A percentile compares a stretch with the other conserved stretches of the same genome.
These are phyloP conservation scores for Triangularia verruculosa DNA, from an alignment of 2,329 filamentous ascomycete species.

Conservation along the genomic window DNA sequence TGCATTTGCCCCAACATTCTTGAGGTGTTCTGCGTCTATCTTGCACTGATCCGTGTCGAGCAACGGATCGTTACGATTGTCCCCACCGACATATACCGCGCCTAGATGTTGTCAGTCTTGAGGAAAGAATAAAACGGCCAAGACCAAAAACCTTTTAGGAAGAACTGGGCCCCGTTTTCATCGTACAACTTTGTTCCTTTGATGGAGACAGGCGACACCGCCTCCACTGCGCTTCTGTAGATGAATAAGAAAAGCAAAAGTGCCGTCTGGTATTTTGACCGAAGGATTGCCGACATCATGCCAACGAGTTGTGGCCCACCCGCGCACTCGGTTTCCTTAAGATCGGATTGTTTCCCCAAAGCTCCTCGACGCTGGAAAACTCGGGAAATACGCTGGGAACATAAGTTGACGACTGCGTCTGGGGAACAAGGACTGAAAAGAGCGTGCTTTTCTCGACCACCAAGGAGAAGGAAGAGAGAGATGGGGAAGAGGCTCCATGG, in stretches of 20 bases:
- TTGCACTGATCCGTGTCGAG: conserved; percentile 13
- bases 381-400: background rate
- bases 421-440: background rate
- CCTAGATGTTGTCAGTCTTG: background rate
- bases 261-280: background rate
- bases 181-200: conserved; percentile 19
- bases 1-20: conserved; percentile 11
- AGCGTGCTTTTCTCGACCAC: background rate
- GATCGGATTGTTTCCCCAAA: background rate
- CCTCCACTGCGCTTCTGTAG: background rate
- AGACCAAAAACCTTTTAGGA: conserved; percentile 15
- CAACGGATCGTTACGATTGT: conserved; percentile 10
- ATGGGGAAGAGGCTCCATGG: background rate
- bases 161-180: conserved; percentile 17
- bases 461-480: background rate
- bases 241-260: background rate
- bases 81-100: conserved; percentile 8
- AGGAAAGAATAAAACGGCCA: background rate
- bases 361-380: background rate
- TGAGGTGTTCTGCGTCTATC: conserved; percentile 13
- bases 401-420: background rate
- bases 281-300: background rate
- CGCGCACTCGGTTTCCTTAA: background rate
- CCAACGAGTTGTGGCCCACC: background rate
- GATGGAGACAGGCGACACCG: conserved; percentile 14